Evolutionary conservation across 768 basidiomycete genomes (phyloP), one percentile per base, ranked within the genome.

Genomic region (Tephrocybe sp.): DNA sequence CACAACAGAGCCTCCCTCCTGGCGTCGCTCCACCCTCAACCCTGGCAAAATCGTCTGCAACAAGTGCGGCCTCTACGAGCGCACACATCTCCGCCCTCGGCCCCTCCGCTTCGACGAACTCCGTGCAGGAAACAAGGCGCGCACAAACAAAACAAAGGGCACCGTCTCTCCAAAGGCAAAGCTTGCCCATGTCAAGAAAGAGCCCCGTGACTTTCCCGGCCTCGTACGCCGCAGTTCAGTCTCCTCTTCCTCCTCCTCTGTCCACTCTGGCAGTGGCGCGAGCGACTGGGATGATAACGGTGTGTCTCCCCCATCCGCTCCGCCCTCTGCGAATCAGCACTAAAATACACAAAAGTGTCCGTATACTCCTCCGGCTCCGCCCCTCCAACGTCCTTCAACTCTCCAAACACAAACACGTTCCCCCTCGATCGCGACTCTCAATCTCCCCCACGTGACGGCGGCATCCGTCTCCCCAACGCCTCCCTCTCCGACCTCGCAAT

Each of bases 21-120:
- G 91, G 91, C 84, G 91, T 46, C 82, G 91, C 38, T 86, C 83
- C 24, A 92, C 91, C 4, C 84, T 93, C 61, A 90, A 91, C 66
- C 88, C 88, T 0, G 91, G 91, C 56, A 93, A 93, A 69, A 93
- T 93, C 61, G 91, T 93, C 38, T 93, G 91, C 78, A 93, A 93
- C 78, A 93, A 93, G 73, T 93, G 91, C 56, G 91, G 91, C 9
- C 77, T 93, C 31, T 93, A 93, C 61, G 91, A 93, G 67, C 88
- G 91, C 61, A 93, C 91, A 11, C 91, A 93, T 57, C 68, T 92
- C 47, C 80, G 91, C 19, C 82, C 90, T 4, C 78, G 91, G 11
- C 91, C 91, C 7, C 75, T 91, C 15, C 84, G 90, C 46, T 92
- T 93, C 54, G 91, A 92, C 64, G 91, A 92, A 66, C 78, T 93